phyloP scores from a whole-genome alignment of 176 grass and related monocot genomes.

The Alopecurus myosuroides region DNA sequence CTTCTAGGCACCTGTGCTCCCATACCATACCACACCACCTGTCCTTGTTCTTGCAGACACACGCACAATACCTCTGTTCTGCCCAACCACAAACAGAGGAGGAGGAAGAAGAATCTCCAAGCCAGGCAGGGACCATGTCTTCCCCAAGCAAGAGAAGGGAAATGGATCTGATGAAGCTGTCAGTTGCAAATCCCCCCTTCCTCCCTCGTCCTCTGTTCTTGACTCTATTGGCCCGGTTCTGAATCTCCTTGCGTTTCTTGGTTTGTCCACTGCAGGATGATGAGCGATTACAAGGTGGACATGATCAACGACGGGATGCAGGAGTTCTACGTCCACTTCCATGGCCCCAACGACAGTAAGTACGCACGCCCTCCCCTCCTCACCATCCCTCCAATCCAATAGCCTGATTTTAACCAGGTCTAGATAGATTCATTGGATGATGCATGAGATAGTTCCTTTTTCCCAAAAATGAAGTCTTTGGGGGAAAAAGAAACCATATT shows the following conservation, averaged over 20 bases:
- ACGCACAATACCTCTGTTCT: not conserved
- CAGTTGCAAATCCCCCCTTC: not conserved
- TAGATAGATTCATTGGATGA: not conserved
- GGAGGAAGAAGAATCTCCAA: not conserved
- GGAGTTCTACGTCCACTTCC: slow-evolving; percentile 62
- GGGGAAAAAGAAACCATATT: no score
- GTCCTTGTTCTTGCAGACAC: not conserved
- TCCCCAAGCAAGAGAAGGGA: slow-evolving; percentile 56
- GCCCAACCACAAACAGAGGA: not conserved
- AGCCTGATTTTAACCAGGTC: not conserved
- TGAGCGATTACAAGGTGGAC: slow-evolving; percentile 69
- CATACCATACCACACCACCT: not conserved
- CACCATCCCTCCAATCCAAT: not conserved
- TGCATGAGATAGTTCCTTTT: not conserved
- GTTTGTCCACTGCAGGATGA: slow-evolving; percentile 64
- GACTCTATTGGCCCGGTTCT: not conserved
- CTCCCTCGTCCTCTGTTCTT: not conserved
- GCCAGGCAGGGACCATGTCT: slow-evolving; percentile 20
- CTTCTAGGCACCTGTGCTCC: not conserved
- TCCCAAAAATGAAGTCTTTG: not conserved
- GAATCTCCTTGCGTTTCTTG: not conserved
- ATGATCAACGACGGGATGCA: slow-evolving; percentile 59
- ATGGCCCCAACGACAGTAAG: slow-evolving; percentile 50
- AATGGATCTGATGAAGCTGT: slow-evolving; percentile 66
- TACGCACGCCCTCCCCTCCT: not conserved